These are phyloP conservation scores for Acanthamoeba lenticulata DNA, from an alignment of 208 protist genomes.

Conservation along the genomic window DNA sequence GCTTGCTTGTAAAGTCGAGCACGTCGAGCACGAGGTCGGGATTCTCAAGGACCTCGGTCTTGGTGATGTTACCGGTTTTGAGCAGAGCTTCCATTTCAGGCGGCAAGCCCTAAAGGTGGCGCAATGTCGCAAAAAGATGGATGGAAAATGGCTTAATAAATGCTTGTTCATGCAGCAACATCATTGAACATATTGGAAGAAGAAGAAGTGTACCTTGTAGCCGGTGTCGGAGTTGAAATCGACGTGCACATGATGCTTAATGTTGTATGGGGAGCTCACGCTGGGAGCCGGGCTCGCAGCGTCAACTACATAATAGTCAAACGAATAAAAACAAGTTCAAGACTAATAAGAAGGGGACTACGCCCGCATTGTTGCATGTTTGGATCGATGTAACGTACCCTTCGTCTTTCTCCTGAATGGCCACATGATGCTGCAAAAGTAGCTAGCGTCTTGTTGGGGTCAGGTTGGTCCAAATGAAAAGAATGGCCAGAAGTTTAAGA, in stretches of 20 bases:
- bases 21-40: conserved; percentile 57
- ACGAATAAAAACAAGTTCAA: no score
- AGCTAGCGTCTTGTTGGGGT: background rate
- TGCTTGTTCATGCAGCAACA: no score
- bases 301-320: no score
- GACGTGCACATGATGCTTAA: conserved; percentile 61
- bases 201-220: background rate
- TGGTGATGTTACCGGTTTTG: conserved; percentile 72
- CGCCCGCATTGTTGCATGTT: background rate
- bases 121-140: background rate
- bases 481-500: no score
- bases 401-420: conserved; percentile 16
- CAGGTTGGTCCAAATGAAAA: background rate
- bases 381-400: background rate
- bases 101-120: conserved; percentile 72
- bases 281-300: background rate
- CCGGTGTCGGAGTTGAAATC: conserved; percentile 65
- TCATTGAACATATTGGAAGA: no score
- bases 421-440: background rate
- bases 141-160: background rate
- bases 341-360: no score
- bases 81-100: conserved; percentile 79
- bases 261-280: conserved; percentile 49
- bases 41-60: conserved; percentile 1
- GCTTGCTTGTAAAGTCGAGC: conserved; percentile 42